These are phyloP conservation scores for Alternaria novae-zelandiae DNA, from an alignment of 2,329 filamentous ascomycete species.

Conservation along the genomic window DNA sequence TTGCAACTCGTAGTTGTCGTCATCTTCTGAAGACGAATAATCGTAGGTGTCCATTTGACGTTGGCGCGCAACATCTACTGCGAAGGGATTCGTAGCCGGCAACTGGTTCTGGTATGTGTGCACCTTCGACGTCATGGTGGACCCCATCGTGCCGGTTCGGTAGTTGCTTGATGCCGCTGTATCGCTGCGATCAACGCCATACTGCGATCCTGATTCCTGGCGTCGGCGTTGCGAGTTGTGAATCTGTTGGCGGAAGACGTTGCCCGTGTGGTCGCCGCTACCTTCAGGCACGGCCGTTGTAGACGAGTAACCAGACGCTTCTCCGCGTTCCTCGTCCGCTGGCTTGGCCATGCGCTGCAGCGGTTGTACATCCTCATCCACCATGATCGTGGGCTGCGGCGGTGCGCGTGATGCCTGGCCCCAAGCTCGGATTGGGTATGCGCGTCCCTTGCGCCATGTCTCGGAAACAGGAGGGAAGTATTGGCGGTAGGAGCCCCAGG, in stretches of 20 bases:
- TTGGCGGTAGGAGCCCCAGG: conserved; percentile 62
- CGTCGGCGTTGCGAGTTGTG: conserved; percentile 45
- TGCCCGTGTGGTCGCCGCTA: conserved; percentile 29
- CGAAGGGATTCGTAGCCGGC: conserved; percentile 43
- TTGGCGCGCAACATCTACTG: conserved; percentile 26
- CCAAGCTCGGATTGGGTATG: conserved; percentile 65
- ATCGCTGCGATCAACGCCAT: conserved; percentile 41
- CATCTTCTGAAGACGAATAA: conserved; percentile 49
- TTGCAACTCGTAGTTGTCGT: conserved; percentile 46
- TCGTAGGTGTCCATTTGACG: conserved; percentile 44
- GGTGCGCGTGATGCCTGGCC: conserved; percentile 50
- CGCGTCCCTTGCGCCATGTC: conserved; percentile 64
- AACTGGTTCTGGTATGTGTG: conserved; percentile 43
- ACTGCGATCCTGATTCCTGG: conserved; percentile 30
- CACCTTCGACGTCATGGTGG: conserved; percentile 39
- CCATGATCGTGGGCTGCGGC: conserved; percentile 30
- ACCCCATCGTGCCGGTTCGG: conserved; percentile 29
- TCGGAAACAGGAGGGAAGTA: conserved; percentile 65
- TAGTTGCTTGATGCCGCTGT: conserved; percentile 39
- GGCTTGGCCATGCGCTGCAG: conserved; percentile 35
- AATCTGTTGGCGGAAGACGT: conserved; percentile 50
- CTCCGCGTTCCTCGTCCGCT: conserved; percentile 42
- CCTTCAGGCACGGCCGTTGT: conserved; percentile 23
- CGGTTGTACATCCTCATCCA: conserved; percentile 42
- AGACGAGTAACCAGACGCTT: conserved; percentile 39